Conservation (phyloP, 2,329 filamentous ascomycete genomes). For the Botrytis fabae region DNA sequence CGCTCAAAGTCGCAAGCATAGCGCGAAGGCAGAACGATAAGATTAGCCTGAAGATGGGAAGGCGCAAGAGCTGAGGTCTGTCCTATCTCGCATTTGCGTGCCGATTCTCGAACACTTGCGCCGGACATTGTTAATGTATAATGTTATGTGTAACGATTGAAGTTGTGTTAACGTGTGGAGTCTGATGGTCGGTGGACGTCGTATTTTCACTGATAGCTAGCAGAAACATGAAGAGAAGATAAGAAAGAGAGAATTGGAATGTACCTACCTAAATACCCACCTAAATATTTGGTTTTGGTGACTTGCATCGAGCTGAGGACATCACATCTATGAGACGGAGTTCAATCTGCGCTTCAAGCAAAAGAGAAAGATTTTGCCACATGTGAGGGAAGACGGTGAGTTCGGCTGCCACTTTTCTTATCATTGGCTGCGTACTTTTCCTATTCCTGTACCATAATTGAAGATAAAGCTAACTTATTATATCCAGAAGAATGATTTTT, state of each 20-base stretch:
- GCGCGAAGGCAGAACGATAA: conserved; percentile 18
- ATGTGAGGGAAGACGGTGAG: not conserved
- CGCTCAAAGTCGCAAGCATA: conserved; percentile 15
- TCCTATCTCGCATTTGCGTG: conserved; percentile 4
- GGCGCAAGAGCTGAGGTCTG: conserved; percentile 19
- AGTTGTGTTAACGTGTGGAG: not conserved
- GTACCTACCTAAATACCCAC: not conserved
- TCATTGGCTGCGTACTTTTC: not conserved
- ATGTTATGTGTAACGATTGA: not conserved
- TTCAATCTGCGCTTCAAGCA: conserved; percentile 13
- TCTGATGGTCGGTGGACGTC: not conserved
- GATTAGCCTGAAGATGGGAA: conserved; percentile 19
- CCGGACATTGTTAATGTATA: not conserved
- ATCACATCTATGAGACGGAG: conserved; percentile 1
- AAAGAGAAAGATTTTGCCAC: not conserved
- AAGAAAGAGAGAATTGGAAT: not conserved
- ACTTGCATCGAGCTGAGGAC: not conserved
- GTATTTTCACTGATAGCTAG: not conserved
- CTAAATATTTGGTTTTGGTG: not conserved
- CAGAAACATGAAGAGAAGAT: not conserved
- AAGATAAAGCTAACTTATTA: not conserved
- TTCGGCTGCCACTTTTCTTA: not conserved
- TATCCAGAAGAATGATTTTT: not conserved
- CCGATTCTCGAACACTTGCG: not conserved
- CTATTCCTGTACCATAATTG: no score